Evolutionary conservation across 2,329 filamentous ascomycete genomes (phyloP), one percentile per base, ranked within the genome.

Genomic region (Coniochaeta ligniaria): DNA sequence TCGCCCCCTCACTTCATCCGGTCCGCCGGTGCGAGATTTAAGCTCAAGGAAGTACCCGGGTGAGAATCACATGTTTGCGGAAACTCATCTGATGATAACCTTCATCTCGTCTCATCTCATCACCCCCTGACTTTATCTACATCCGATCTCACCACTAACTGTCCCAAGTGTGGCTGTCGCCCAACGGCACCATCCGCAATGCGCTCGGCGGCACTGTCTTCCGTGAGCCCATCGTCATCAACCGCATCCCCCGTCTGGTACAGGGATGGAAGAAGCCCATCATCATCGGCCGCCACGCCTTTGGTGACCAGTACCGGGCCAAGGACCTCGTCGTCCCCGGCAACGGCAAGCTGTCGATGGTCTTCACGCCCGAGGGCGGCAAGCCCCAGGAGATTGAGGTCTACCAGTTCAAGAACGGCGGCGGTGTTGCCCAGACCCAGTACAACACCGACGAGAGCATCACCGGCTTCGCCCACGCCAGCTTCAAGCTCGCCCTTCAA

Each of bases 371-470:
- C 63, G 86, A 85, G 64, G 88, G 91, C 66, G 90, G 90, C 67
- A 76, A 92, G 80, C 87, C 92, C 50, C 84, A 96, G 80, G 86
- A 88, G 74, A 88, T 98, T 71, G 87, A 96, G 76, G 95, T 98
- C 68, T 98, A 82, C 78, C 84, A 96, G 73, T 99, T 95, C 83
- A 87, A 90, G 76, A 84, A 88, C 66, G 88, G 89, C 66, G 93
- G 94, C 66, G 92, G 92, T 70, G 89, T 98, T 64, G 89, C 92
- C 57, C 91, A 97, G 82, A 92, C 92, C 60, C 93, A 96, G 82
- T 99, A 98, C 84, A 99, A 99, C 85, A 98, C 95, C 28, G 88
- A 95, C 71, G 95, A 97, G 75, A 95, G 90, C 73, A 99, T 99
- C 76, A 80, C 82, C 60, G 95, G 95, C 63, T 99, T 99, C 72